Evolutionary conservation across 352 stramenopile species (phyloP), one percentile per base, ranked within the genome.

Genomic region (Globisporangium barbulae): DNA sequence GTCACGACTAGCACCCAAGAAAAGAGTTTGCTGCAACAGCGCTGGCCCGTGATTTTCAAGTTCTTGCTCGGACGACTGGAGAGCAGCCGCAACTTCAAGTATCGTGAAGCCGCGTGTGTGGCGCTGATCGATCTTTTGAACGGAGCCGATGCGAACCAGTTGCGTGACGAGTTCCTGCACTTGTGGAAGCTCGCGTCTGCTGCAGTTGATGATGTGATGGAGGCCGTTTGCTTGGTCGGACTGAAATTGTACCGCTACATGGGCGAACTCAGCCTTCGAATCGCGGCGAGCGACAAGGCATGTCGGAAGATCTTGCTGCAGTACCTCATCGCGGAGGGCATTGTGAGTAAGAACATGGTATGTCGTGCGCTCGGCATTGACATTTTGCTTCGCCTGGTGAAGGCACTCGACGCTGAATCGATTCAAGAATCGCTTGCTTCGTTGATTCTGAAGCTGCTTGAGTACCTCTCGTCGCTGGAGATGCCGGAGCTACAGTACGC

Each of bases 401-500:
- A 92, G 54, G 74, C 73, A 33, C 59, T 94, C 1, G 72, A 83
- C 13, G 77, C 83, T 6, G 59, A 48, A 6, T 73, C 80, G 25
- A 74, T 94, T n/a, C 53, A 89, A 57, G 71, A 85, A n/a, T 67
- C 70, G 0, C 69, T 94, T 22, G 76, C 79, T 3, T 59, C 75
- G 6, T 74, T 92, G 5, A 63, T 91, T 4, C 65, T 92, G 6
- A 88, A 85, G 45, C 67, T 92, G 2, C 61, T 94, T 21, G 81
- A 91, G 59, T 94, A 89, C 59, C 64, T 94, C 54, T 92, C 83
- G n/a, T 94, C 85, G 1, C 45, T 94, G 5, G 85, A 94, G 63
- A 88, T 94, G 80, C 83, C 85, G 0, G 81, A 91, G 61, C 70
- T 94, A 0, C 85, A 94, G 67, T 94, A 94, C 56, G 85, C 85